Evolutionary conservation across 2,329 filamentous ascomycete genomes (phyloP).

Genomic region (Epichloe aotearoae): DNA sequence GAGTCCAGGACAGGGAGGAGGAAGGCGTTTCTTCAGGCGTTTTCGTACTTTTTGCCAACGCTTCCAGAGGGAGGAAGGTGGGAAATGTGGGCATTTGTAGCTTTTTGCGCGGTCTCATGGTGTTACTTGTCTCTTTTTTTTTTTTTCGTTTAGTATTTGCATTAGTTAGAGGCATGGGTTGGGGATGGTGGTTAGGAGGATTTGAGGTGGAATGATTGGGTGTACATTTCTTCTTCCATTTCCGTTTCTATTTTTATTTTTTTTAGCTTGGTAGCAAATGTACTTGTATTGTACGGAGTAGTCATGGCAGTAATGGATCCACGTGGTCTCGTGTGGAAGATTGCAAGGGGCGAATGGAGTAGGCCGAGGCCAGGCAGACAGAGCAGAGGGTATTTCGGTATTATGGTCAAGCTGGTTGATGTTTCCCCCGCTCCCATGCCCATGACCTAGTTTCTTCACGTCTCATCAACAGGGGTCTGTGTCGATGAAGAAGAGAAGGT

Average conservation of each 20-base stretch:
- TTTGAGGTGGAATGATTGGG: background rate
- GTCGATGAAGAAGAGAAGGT: no score
- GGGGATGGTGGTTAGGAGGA: background rate
- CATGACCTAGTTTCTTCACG: no score
- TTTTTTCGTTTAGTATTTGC: background rate
- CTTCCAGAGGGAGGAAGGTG: background rate
- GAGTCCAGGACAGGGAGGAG: background rate
- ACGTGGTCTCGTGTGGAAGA: background rate
- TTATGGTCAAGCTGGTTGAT: no score
- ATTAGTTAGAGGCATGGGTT: background rate
- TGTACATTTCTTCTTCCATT: background rate
- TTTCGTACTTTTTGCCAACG: background rate
- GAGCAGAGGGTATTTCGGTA: no score
- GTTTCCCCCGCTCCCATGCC: no score
- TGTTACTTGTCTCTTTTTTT: background rate
- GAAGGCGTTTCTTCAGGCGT: conserved; percentile 2
- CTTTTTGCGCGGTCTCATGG: background rate
- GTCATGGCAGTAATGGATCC: background rate
- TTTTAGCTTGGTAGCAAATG: background rate
- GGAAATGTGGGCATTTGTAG: background rate
- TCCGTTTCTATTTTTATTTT: background rate
- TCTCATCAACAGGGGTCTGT: no score
- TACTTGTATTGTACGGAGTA: background rate
- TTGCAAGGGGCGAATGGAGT: background rate
- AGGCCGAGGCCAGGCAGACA: no score